Evolutionary conservation across 1,139 yeast genomes (phyloP).

Genomic region (Nakaseomyces bracarensis): DNA sequence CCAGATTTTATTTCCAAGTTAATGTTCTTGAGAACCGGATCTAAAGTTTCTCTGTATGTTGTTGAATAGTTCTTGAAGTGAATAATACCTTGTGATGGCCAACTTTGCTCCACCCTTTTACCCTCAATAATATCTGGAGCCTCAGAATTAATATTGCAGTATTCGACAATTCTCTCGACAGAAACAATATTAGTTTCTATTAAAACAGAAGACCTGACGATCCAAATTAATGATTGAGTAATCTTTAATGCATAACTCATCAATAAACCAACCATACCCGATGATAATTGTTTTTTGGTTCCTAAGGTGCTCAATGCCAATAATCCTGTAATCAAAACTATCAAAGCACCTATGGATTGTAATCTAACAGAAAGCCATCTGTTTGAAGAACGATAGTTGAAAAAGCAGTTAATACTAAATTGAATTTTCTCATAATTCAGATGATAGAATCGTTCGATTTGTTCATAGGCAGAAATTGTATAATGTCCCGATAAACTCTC

Average conservation of each 20-base stretch:
- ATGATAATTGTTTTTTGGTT: constrained; percentile 42
- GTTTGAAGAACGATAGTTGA: constrained; percentile 48
- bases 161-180: constrained; percentile 69
- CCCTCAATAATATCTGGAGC: constrained; percentile 37
- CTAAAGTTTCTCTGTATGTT: constrained; percentile 51
- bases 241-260: constrained; percentile 65
- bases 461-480: constrained; percentile 50
- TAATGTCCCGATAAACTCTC: constrained; percentile 55
- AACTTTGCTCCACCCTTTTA: constrained; percentile 34
- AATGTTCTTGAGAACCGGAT: constrained; percentile 50
- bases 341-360: constrained; percentile 58
- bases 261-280: constrained; percentile 67
- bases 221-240: constrained; percentile 49
- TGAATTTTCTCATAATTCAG: constrained; percentile 54
- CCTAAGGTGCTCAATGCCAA: constrained; percentile 47
- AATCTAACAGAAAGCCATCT: constrained; percentile 70
- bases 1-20: constrained; percentile 44
- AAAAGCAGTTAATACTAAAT: constrained; percentile 52
- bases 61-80: constrained; percentile 54
- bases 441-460: constrained; percentile 44
- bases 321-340: constrained; percentile 52
- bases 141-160: constrained; percentile 55
- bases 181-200: constrained; percentile 70
- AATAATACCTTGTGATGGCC: constrained; percentile 59
- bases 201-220: constrained; percentile 61